Percentiles rank a stretch among this genome's conserved stretches.
phyloP scores from a whole-genome alignment of 2,329 filamentous ascomycete genomes.

The Phialemonium atrogriseum region DNA sequence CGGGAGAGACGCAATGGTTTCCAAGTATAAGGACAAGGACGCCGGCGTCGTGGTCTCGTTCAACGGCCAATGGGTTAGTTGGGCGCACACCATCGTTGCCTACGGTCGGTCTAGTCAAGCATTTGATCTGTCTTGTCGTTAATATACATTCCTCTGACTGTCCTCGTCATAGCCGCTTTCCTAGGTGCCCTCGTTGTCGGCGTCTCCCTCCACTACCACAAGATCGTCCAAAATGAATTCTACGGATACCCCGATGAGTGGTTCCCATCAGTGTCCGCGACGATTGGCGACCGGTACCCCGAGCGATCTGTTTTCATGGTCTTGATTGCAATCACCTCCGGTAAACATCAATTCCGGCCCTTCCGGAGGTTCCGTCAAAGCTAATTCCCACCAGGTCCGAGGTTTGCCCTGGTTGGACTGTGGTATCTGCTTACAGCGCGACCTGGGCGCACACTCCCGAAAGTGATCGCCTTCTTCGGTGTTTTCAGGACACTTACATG shows the following conservation, averaged over 20 bases:
- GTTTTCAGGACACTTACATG: constrained; percentile 86
- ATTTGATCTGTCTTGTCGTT: not conserved
- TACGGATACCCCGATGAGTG: constrained; percentile 92
- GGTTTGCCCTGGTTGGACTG: constrained; percentile 81
- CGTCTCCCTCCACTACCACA: constrained; percentile 77
- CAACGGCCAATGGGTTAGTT: constrained; percentile 85
- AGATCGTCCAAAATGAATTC: constrained; percentile 96
- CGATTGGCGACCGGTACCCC: constrained; percentile 94
- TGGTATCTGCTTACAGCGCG: constrained; percentile 85
- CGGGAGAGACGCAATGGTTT: constrained; percentile 25
- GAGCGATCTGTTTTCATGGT: constrained; percentile 96
- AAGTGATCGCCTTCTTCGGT: constrained; percentile 71
- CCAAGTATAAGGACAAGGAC: constrained; percentile 58
- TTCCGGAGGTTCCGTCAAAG: constrained; percentile 2
- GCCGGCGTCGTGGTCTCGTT: constrained; percentile 54
- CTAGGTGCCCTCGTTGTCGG: constrained; percentile 78
- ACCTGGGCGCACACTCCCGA: constrained; percentile 67
- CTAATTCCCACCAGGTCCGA: constrained; percentile 53
- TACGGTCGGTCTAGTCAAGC: constrained; percentile 51
- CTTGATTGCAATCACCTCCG: constrained; percentile 93
- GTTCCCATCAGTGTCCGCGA: constrained; percentile 94
- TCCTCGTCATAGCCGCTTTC: constrained; percentile 58
- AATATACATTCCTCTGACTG: constrained; percentile 4
- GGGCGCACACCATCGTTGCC: constrained; percentile 74
- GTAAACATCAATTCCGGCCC: constrained; percentile 39